Conservation (phyloP, 2,329 filamentous ascomycete species). For the Aspergillus sp. region DNA sequence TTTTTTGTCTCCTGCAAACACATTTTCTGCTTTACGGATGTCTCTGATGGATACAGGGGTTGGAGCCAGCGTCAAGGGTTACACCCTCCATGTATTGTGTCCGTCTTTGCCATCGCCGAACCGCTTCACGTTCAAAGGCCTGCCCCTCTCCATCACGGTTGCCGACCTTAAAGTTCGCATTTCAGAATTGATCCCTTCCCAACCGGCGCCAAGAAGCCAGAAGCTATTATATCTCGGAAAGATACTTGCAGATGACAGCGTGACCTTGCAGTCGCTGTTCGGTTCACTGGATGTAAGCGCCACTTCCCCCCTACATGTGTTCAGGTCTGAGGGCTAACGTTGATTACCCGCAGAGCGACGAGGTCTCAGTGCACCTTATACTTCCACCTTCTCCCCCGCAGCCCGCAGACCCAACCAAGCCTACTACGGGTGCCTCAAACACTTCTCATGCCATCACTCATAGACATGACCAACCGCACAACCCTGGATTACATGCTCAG, state of each 20-base stretch:
- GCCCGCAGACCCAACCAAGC: slow-evolving; percentile 6
- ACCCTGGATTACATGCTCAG: slow-evolving; percentile 4
- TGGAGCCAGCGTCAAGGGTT: slow-evolving; percentile 9
- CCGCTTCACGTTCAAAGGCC: slow-evolving; percentile 37
- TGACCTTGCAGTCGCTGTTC: slow-evolving; percentile 51
- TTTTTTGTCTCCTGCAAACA: not conserved
- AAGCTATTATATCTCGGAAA: slow-evolving; percentile 60
- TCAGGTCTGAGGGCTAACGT: slow-evolving; percentile 4
- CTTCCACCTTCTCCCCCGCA: slow-evolving; percentile 38
- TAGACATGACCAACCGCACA: slow-evolving; percentile 5
- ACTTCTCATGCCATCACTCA: slow-evolving; percentile 12
- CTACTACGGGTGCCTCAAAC: not conserved
- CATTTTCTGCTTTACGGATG: not conserved
- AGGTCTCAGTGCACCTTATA: slow-evolving; percentile 42
- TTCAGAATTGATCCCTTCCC: slow-evolving; percentile 47
- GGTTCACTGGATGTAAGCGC: slow-evolving; percentile 50
- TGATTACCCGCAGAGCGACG: slow-evolving; percentile 19
- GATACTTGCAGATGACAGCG: slow-evolving; percentile 50
- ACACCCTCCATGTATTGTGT: slow-evolving; percentile 42
- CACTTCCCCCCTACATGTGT: too few relatives aligned
- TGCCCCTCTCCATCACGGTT: slow-evolving; percentile 47
- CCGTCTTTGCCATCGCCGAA: slow-evolving; percentile 39
- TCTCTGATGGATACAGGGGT: not conserved
- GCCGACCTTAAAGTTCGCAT: slow-evolving; percentile 55
- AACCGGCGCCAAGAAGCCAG: slow-evolving; percentile 49